Conservation (phyloP, 139 green algal genomes). For the Nannochloris sp. region DNA sequence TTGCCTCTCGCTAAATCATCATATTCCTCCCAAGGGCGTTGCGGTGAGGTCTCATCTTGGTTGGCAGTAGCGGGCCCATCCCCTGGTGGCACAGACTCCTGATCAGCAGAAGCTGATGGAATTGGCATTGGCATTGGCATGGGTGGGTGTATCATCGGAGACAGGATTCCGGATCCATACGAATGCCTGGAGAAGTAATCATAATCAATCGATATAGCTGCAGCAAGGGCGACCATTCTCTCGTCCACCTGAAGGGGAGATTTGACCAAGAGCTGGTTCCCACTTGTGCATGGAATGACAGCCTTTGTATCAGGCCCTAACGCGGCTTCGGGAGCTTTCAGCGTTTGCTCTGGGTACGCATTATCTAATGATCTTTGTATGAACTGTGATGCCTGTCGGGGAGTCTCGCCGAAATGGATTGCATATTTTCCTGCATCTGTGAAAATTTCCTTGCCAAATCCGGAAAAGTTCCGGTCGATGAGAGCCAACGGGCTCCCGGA, state of each 20-base stretch:
- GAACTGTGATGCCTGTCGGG: slow-evolving; percentile 37
- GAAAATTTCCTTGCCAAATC: slow-evolving; percentile 45
- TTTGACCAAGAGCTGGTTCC: slow-evolving; percentile 60
- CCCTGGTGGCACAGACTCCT: neutral
- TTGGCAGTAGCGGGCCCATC: neutral
- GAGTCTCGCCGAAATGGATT: slow-evolving; percentile 67
- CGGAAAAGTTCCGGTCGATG: slow-evolving; percentile 76
- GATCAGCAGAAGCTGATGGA: neutral
- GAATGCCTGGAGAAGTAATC: slow-evolving; percentile 56
- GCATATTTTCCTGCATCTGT: slow-evolving; percentile 73
- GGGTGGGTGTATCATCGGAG: slow-evolving; percentile 20
- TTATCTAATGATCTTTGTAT: slow-evolving; percentile 12
- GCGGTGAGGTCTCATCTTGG: neutral
- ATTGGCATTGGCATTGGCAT: slow-evolving; percentile 12
- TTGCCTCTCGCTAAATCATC: slow-evolving; percentile 9
- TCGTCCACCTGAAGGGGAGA: slow-evolving; percentile 39
- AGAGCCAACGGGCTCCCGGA: slow-evolving; percentile 60
- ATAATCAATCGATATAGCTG: slow-evolving; percentile 59
- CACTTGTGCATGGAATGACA: slow-evolving; percentile 58
- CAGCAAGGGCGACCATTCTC: slow-evolving; percentile 66
- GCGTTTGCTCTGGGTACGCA: slow-evolving; percentile 34
- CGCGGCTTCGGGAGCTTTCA: slow-evolving; percentile 39
- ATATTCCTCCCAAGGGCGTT: neutral
- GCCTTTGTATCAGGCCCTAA: slow-evolving; percentile 27
- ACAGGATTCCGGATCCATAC: slow-evolving; percentile 25